These are phyloP conservation scores for Neurospora sp. DNA, from an alignment of 495 filamentous ascomycete genomes.

Conservation along the genomic window DNA sequence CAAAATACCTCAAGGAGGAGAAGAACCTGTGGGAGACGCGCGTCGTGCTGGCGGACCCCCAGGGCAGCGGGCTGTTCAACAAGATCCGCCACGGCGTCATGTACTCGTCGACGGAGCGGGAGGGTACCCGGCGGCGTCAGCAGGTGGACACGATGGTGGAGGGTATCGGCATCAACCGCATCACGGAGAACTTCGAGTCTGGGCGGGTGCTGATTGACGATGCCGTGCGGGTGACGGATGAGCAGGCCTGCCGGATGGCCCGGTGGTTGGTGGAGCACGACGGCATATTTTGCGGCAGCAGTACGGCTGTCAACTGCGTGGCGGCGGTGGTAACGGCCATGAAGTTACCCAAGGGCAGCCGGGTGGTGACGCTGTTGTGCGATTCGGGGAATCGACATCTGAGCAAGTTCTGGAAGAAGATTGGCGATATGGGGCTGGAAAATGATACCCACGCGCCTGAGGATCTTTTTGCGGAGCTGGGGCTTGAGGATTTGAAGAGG, in stretches of 20 bases:
- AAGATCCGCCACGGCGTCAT: conserved; percentile 86
- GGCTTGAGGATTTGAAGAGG: conserved; percentile 17
- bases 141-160: conserved; percentile 97
- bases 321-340: conserved; percentile 75
- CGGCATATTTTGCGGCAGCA: conserved; percentile 88
- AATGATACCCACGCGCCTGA: conserved; percentile 8
- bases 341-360: conserved; percentile 54
- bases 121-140: conserved; percentile 76
- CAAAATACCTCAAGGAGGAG: conserved; percentile 65
- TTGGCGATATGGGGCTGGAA: conserved; percentile 59
- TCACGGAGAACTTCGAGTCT: conserved; percentile 85
- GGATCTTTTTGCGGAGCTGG: conserved; percentile 27
- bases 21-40: conserved; percentile 36
- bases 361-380: conserved; percentile 84
- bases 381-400: conserved; percentile 87
- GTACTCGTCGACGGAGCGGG: conserved; percentile 78
- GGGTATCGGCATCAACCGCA: conserved; percentile 86
- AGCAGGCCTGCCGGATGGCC: conserved; percentile 86
- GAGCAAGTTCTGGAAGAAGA: conserved; percentile 85
- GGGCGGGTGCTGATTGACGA: conserved; percentile 79
- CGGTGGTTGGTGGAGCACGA: conserved; percentile 93
- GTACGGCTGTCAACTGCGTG: conserved; percentile 91
- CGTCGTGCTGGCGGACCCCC: conserved; percentile 85
- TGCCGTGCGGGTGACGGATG: conserved; percentile 83
- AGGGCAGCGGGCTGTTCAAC: conserved; percentile 90